Base-by-base conservation (phyloP, 1,284 basidiomycete genomes). In the Xanthoconium separans region DNA sequence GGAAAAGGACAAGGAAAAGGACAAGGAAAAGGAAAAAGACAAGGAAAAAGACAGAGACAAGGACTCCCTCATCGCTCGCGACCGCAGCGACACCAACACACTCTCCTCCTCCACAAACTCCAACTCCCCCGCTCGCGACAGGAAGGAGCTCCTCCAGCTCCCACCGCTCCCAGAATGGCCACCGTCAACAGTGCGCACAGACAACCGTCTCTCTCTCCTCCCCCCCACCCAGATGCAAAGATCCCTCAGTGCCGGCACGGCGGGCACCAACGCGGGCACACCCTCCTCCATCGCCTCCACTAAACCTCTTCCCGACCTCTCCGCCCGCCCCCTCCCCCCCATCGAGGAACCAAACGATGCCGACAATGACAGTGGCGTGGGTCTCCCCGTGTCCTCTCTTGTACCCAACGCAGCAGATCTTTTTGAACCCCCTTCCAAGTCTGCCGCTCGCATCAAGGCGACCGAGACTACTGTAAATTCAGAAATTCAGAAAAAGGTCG, bases 401-500 rank as follows among this genome's bases (percentile, higher is more conserved):
- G 56, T 62, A 33, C 59, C 48, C 59, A 59, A 66, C 66, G 52
- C 60, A 30, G 56, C 72, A 59, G 69, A 69, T 50, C 58, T 60
- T 39, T 61, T 63, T 50, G 83, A 85, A n/a, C 54, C 55, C 48
- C 75, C 77, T 10, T 65, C 79, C 46, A 76, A 74, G 29, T 77
- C 79, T 34, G 79, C 72, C 61, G 79, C 80, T 20, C 78, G 82
- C 63, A 27, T 27, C 27, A 86, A 82, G 69, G 72, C 71, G 40
- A 73, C 76, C 47, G 79, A 82, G 60, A 60, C 63, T 40, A 44
- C 58, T 16, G 24, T 51, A 15, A 62, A 18, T 50, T 42, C 58
- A 50, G 83, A 85, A 59, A 75, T 81, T 30, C 82, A 82, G 64
- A 91, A 91, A 77, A 91, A 91, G 73, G 89, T 92, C 50, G 89